Conservation (phyloP, 73 alveolate species). For the Stentor coeruleus region DNA sequence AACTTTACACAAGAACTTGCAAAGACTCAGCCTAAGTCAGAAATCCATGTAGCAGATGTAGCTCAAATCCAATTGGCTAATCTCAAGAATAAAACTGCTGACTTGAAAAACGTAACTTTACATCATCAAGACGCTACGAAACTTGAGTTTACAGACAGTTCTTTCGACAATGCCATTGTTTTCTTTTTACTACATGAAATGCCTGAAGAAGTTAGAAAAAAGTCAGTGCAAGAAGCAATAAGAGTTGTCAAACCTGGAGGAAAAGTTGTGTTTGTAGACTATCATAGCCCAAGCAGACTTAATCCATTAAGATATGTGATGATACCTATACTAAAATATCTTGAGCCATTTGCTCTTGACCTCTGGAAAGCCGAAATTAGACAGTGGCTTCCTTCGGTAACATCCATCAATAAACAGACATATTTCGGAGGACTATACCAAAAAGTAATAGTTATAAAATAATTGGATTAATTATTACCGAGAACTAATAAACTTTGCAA, state of each 20-base stretch:
- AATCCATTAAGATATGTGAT: constrained; percentile 22
- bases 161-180: constrained; percentile 15
- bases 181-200: constrained; percentile 20
- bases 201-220: constrained; percentile 22
- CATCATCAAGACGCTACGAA: not conserved
- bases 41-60: constrained; percentile 15
- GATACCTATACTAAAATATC: constrained; percentile 4
- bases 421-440: constrained; percentile 23
- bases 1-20: constrained; percentile 12
- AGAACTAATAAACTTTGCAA: not conserved
- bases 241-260: constrained; percentile 25
- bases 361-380: constrained; percentile 18
- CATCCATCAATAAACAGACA: not conserved
- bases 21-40: not conserved
- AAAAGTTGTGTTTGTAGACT: constrained; percentile 6
- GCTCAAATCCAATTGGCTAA: constrained; percentile 13
- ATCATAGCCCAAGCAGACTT: not conserved
- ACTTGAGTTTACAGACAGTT: not conserved
- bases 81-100: not conserved
- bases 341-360: constrained; percentile 19
- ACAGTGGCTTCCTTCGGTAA: constrained; percentile 8
- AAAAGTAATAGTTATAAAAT: constrained; percentile 13
- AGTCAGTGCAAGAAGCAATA: not conserved
- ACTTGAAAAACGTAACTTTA: not conserved
- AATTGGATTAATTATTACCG: not conserved